Conservation (phyloP, 2,329 filamentous ascomycete genomes). For the Colletotrichum sojae region DNA sequence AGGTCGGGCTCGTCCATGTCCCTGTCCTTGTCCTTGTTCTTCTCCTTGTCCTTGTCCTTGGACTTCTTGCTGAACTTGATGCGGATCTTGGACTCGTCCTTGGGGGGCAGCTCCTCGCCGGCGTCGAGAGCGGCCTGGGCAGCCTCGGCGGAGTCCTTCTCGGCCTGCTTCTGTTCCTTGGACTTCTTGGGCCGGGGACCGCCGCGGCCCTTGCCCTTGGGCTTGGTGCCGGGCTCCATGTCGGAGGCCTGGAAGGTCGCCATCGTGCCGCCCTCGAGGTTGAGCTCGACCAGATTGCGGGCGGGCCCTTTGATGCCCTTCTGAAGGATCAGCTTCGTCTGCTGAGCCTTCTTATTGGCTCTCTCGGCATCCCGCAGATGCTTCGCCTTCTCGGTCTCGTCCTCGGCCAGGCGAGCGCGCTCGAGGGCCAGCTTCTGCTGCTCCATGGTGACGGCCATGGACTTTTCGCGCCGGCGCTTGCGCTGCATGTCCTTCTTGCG, state of each 20-base stretch:
- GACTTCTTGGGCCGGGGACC: slow-evolving; percentile 89
- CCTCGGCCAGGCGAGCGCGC: slow-evolving; percentile 82
- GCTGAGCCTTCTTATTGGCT: slow-evolving; percentile 91
- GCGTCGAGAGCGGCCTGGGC: slow-evolving; percentile 88
- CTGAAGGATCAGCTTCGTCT: slow-evolving; percentile 88
- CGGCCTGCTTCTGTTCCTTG: slow-evolving; percentile 86
- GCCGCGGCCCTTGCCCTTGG: slow-evolving; percentile 67
- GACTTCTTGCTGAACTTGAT: slow-evolving; percentile 73
- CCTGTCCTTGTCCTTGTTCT: slow-evolving; percentile 54
- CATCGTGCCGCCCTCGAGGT: slow-evolving; percentile 88
- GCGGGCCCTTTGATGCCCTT: slow-evolving; percentile 87
- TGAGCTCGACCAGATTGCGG: slow-evolving; percentile 76
- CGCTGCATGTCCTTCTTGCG: slow-evolving; percentile 99
- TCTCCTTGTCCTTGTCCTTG: slow-evolving; percentile 59
- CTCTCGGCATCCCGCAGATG: slow-evolving; percentile 89
- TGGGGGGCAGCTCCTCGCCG: slow-evolving; percentile 78
- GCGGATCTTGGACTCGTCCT: slow-evolving; percentile 72
- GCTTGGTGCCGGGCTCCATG: slow-evolving; percentile 62
- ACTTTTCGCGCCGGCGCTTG: slow-evolving; percentile 95
- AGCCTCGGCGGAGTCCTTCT: slow-evolving; percentile 86
- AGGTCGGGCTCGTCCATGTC: slow-evolving; percentile 53
- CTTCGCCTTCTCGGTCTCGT: slow-evolving; percentile 85
- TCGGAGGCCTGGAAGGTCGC: slow-evolving; percentile 84
- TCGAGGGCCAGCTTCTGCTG: slow-evolving; percentile 87
- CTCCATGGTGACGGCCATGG: slow-evolving; percentile 92